Evolutionary conservation across 1,139 yeast genomes (phyloP).

Genomic region (Yamadazyma sp.): DNA sequence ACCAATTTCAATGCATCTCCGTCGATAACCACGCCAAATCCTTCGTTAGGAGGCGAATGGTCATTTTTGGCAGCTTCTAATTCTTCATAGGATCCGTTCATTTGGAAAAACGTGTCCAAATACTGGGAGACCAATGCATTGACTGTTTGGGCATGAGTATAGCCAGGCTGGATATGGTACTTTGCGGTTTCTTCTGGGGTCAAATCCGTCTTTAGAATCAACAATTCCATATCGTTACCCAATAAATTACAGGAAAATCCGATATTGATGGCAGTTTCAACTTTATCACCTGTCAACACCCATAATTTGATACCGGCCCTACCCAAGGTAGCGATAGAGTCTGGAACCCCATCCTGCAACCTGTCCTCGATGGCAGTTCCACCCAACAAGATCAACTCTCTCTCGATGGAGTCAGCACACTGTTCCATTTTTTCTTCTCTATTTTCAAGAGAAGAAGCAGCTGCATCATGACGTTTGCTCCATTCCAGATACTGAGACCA

Average conservation of each 20-base stretch:
- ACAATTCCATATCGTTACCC: constrained; percentile 47
- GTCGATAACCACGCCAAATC: constrained; percentile 83
- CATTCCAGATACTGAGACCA: constrained; percentile 46
- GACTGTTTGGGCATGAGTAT: constrained; percentile 30
- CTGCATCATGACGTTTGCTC: constrained; percentile 42
- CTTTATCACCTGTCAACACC: constrained; percentile 54
- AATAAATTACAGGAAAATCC: constrained; percentile 53
- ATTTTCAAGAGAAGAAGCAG: constrained; percentile 42
- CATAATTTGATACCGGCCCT: constrained; percentile 52
- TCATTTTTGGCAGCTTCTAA: constrained; percentile 61
- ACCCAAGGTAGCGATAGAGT: constrained; percentile 42
- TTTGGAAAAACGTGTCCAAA: constrained; percentile 58
- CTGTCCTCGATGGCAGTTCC: constrained; percentile 55
- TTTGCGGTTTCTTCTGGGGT: constrained; percentile 27
- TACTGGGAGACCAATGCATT: constrained; percentile 59
- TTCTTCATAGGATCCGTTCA: constrained; percentile 62
- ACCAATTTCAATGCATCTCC: constrained; percentile 88
- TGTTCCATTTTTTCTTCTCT: constrained; percentile 48
- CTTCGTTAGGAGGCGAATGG: constrained; percentile 76
- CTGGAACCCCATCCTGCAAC: constrained; percentile 53
- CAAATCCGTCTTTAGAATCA: constrained; percentile 37
- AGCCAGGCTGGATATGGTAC: constrained; percentile 22
- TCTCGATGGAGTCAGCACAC: constrained; percentile 48
- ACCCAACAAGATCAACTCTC: constrained; percentile 45
- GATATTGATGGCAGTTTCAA: constrained; percentile 52